Percentiles rank a stretch among this genome's conserved stretches.
Conservation (phyloP, 371 early-diverging fungal genomes). For the Synchytrium microbalum region DNA sequence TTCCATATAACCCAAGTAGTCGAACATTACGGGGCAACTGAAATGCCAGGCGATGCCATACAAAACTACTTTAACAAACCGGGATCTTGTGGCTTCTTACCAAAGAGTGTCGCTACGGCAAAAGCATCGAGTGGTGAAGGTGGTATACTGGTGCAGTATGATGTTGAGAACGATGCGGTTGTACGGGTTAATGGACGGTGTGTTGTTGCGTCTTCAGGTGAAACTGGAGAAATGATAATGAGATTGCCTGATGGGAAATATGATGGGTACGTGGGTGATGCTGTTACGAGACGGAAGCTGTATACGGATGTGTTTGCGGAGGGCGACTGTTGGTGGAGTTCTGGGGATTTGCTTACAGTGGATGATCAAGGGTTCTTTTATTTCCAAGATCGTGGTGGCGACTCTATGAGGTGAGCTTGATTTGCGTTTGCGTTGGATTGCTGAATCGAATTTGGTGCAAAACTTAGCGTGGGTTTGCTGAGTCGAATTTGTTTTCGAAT, state of each 20-base stretch:
- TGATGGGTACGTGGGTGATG: conserved; percentile 33
- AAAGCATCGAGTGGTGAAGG: conserved; percentile 22
- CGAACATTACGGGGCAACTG: conserved; percentile 54
- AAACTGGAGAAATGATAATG: conserved; percentile 46
- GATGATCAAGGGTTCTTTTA: conserved; percentile 52
- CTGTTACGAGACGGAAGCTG: conserved; percentile 44
- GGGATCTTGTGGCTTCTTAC: conserved; percentile 22
- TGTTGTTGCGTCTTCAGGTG: conserved; percentile 30
- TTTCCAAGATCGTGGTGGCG: conserved; percentile 67
- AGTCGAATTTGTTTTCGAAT: too few species aligned
- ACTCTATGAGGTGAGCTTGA: too few species aligned
- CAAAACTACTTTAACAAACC: conserved; percentile 19
- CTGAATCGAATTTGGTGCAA: background rate
- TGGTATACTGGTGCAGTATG: conserved; percentile 23
- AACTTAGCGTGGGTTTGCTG: conserved; percentile 9
- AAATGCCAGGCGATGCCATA: conserved; percentile 33
- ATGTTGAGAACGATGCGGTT: conserved; percentile 34
- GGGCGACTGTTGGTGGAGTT: conserved; percentile 53
- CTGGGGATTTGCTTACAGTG: conserved; percentile 56
- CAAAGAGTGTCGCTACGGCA: conserved; percentile 31
- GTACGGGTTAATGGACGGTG: conserved; percentile 38
- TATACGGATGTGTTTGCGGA: conserved; percentile 23
- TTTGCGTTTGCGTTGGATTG: conserved; percentile 29
- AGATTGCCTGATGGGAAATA: conserved; percentile 18
- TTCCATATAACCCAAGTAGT: conserved; percentile 44